Conservation (phyloP, 1,139 yeast genomes). For the Debaryomyces psychrophilus region DNA sequence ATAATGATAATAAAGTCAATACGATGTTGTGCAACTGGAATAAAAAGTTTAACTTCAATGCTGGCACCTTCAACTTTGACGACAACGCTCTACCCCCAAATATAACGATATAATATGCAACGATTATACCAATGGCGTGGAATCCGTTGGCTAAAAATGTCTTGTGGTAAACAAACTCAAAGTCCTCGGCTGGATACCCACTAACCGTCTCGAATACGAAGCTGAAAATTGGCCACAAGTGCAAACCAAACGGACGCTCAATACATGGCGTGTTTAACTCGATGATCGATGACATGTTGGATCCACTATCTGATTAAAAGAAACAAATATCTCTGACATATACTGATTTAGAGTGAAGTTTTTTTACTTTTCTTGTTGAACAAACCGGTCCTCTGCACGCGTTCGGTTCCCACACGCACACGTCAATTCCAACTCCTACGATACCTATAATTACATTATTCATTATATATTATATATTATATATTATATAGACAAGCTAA, state of each 20-base stretch:
- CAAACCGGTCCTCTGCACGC: neutral
- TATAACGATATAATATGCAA: constrained; percentile 76
- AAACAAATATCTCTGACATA: neutral
- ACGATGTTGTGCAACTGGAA: constrained; percentile 75
- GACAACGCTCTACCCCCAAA: constrained; percentile 71
- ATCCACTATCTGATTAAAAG: neutral
- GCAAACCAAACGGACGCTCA: constrained; percentile 86
- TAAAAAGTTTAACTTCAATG: constrained; percentile 66
- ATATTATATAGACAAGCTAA: neutral
- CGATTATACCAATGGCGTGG: constrained; percentile 63
- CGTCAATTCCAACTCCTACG: neutral
- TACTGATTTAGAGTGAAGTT: neutral
- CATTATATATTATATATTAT: constrained; percentile 2
- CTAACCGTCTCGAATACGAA: constrained; percentile 50
- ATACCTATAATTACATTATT: neutral
- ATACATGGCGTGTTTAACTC: constrained; percentile 54
- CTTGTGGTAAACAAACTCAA: constrained; percentile 65
- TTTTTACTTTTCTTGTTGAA: constrained; percentile 1
- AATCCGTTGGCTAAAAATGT: constrained; percentile 72
- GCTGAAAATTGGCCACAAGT: constrained; percentile 87
- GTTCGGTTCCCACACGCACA: neutral
- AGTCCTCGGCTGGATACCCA: constrained; percentile 74
- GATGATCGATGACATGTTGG: constrained; percentile 19
- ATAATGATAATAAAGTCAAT: constrained; percentile 70
- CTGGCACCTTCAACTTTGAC: constrained; percentile 54